Base-by-base conservation (phyloP, 2,329 filamentous ascomycete genomes). In the Tricladium varicosporioides region DNA sequence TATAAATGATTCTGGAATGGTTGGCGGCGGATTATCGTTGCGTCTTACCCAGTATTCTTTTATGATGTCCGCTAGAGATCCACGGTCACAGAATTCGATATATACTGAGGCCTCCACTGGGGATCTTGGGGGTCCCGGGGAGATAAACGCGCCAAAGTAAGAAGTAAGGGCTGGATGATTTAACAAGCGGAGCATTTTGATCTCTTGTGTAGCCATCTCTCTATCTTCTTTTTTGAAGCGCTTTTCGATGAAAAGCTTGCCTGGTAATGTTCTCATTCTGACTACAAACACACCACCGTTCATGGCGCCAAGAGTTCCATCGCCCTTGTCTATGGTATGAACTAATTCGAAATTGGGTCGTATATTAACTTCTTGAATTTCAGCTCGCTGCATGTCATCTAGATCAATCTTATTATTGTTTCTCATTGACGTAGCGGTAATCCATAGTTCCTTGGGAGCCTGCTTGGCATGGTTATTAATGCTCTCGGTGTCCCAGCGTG, bases 11-110 rank as follows among this genome's bases (percentile, higher is more conserved):
- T 69, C 67, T 5, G 65, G 65, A 2, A 65, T 19, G 15, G 10
- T 16, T 11, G 42, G 40, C 5, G 18, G 14, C 11, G 51, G 27
- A 11, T 51, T 18, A 11, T 16, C 56, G 8, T 57, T 46, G 13
- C 47, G 47, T n/a, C 51, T 49, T 33, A 56, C 43, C 13, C 42
- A 42, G 43, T 63, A 69, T 33, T 50, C 43, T 14, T 54, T 51
- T 19, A 67, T 63, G 4, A 69, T 32, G 22, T 64, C 61, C 2
- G 59, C 51, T 33, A 69, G 42, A 5, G 63, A 66, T 10, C 67
- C 67, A 47, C 61, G 53, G 32, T 69, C 65, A 22, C 67, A 69
- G 22, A 69, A 68, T 19, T 69, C 67, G 19, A 69, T 60, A 15
- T 64, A 69, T 4, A 69, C 40, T 1, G 66, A 68, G 32, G 59